Evolutionary conservation across 805 yeast species (phyloP).

Genomic region (Hanseniaspora nectarophila): DNA sequence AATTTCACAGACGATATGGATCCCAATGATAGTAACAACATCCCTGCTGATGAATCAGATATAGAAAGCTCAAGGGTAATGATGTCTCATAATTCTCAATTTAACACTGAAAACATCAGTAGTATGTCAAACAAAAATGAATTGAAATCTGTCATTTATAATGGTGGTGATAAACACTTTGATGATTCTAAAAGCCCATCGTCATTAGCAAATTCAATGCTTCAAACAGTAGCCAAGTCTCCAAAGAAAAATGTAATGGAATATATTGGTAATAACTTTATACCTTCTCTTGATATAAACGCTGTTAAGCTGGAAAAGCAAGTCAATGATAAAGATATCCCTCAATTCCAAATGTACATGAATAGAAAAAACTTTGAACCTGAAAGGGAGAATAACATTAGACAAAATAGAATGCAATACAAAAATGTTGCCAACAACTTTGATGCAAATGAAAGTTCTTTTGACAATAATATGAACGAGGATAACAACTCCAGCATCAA

Average conservation of each 20-base stretch:
- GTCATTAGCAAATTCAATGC: constrained; percentile 4
- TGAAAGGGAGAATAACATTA: not conserved
- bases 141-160: constrained; percentile 8
- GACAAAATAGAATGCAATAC: not conserved
- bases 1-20: not conserved
- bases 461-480: not conserved
- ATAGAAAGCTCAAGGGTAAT: not conserved
- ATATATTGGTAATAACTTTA: not conserved
- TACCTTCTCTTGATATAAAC: not conserved
- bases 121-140: not conserved
- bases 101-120: not conserved
- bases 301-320: not conserved
- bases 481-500: not conserved
- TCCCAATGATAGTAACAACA: constrained; percentile 11
- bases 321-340: not conserved
- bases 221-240: constrained; percentile 11
- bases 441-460: not conserved
- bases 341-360: not conserved
- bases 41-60: constrained; percentile 3
- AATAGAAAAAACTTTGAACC: not conserved
- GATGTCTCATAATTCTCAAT: not conserved
- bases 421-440: not conserved
- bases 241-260: not conserved
- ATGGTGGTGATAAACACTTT: not conserved
- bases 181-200: not conserved